phyloP scores from a whole-genome alignment of 306 rosid genomes.

The Cucumis melo region DNA sequence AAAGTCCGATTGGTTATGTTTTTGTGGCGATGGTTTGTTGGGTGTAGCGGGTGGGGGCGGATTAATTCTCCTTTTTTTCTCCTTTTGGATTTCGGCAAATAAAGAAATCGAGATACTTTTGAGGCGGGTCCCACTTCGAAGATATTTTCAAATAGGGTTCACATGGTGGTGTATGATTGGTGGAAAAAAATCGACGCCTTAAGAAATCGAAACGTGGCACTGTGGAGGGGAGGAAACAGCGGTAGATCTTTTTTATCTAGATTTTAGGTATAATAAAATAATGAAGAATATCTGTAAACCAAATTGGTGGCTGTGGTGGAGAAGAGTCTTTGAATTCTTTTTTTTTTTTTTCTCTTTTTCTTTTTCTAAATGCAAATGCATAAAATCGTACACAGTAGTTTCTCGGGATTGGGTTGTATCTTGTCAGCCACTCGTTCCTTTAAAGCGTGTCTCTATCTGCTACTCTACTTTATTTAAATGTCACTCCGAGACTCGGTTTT shows the following conservation, averaged over 20 bases:
- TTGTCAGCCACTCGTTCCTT: background rate
- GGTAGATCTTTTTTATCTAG: background rate
- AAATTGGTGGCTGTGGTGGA: background rate
- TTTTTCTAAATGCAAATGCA: too few relatives aligned
- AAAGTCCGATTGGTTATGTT: background rate
- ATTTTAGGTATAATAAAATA: too few relatives aligned
- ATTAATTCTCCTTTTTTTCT: background rate
- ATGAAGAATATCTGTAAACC: background rate
- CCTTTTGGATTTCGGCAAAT: background rate
- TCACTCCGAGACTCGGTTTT: too few relatives aligned
- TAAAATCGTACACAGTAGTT: background rate
- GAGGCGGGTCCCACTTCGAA: background rate
- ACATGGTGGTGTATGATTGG: background rate
- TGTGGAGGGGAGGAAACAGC: background rate
- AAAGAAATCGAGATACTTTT: background rate
- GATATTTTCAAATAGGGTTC: background rate
- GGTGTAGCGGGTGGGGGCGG: background rate
- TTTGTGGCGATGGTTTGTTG: background rate
- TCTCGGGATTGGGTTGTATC: background rate
- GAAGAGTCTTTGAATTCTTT: background rate
- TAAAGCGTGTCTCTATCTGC: background rate
- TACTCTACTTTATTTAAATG: background rate
- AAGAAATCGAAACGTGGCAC: background rate
- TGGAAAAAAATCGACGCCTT: background rate
- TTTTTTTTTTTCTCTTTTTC: too few relatives aligned